A percentile compares a stretch with the other conserved stretches of the same genome.
phyloP scores from a whole-genome alignment of 495 filamentous ascomycete genomes.

The Penicillium flavigenum region DNA sequence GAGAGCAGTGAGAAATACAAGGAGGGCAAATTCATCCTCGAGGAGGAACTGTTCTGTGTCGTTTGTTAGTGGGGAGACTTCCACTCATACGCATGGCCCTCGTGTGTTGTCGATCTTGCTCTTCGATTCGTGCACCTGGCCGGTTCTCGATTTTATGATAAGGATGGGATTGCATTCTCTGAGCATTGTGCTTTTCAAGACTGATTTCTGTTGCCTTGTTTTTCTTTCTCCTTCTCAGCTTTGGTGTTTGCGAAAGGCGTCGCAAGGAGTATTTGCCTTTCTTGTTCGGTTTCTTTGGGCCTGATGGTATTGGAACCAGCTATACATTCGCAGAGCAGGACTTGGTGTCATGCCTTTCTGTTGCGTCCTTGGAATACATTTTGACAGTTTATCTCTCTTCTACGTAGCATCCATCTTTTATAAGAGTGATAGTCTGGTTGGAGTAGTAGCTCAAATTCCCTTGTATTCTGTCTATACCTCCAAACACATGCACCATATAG shows the following conservation, averaged over 20 bases:
- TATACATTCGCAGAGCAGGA: neutral
- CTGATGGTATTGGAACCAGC: neutral
- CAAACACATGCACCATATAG: neutral
- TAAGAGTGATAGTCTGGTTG: neutral
- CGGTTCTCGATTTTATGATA: neutral
- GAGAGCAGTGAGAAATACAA: constrained; percentile 95
- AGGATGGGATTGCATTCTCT: constrained; percentile 4
- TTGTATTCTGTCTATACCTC: neutral
- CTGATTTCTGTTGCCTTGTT: constrained; percentile 9
- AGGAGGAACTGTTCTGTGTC: constrained; percentile 83
- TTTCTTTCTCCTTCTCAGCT: constrained; percentile 15
- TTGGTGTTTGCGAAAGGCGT: constrained; percentile 30
- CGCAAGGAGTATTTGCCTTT: constrained; percentile 52
- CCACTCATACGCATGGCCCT: neutral
- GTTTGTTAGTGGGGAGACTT: constrained; percentile 52
- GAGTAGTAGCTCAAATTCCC: neutral
- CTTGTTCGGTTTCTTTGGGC: constrained; percentile 43
- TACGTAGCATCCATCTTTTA: neutral
- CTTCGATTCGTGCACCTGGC: constrained; percentile 1
- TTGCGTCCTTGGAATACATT: constrained; percentile 37
- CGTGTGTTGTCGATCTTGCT: neutral
- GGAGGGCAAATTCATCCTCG: constrained; percentile 96
- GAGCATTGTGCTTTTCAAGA: constrained; percentile 14
- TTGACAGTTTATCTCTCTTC: constrained; percentile 8
- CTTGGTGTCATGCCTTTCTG: neutral